Base-by-base conservation (phyloP, 2,329 filamentous ascomycete genomes). In the Stachybotrys echinatus region DNA sequence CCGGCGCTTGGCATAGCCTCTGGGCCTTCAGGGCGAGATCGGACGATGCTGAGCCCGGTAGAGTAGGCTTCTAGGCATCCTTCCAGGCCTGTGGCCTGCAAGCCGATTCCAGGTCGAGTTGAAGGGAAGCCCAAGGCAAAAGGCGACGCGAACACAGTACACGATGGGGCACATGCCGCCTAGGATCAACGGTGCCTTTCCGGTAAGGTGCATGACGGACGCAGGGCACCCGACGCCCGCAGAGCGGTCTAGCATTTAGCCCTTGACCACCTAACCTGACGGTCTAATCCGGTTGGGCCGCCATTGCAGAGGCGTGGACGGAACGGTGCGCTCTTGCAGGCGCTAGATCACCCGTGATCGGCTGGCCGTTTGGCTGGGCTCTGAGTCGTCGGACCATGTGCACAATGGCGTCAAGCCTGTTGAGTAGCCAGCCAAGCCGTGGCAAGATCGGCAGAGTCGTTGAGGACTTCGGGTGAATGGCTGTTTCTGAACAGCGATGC, bases 251-350 rank as follows among this genome's bases (percentile, higher is more conserved):
- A n/a, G n/a, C n/a, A n/a, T n/a, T 34, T 14, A 8, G 27, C 27
- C 27, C 27, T 14, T 34, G 14, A 8, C 27, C 27, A 3, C 14
- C 14, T 34, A 34, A 14, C 27, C 10, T 34, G 27, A 14, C n/a
- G n/a, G n/a, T n/a, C n/a, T n/a, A n/a, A n/a, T 14, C 27, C 10
- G 27, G 27, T 34, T 34, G 27, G 27, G 27, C 27, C 27, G 27
- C 27, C 27, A 34, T 34, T 34, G 10, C 27, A 34, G 18, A 18
- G 38, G 38, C 38, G 38, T 14, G 12, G 38, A 18, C 64, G 64
- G 63, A 64, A 64, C 64, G 64, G 63, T 62, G 61, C 65, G 64
- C 62, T 61, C 61, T 51, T 67, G 61, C 64, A 66, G 61, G 55
- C 62, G 65, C 58, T 63, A 61, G 55, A 63, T 65, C 56, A 64